A percentile compares a stretch with the other conserved stretches of the same genome.
phyloP scores from a whole-genome alignment of 768 basidiomycete species.

The Kwoniella bestiolae region DNA sequence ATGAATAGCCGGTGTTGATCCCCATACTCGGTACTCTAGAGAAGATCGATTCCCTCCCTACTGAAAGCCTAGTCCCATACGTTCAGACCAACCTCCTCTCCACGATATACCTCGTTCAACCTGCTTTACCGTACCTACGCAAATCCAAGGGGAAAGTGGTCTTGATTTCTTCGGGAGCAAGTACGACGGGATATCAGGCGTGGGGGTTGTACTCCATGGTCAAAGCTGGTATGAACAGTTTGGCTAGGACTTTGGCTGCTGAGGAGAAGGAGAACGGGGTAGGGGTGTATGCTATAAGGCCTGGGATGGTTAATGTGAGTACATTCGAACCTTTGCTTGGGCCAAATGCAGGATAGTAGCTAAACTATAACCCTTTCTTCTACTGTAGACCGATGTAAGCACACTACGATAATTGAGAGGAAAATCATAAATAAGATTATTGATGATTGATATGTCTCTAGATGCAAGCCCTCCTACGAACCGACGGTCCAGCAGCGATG shows the following conservation, averaged over 20 bases:
- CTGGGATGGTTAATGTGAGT: constrained; percentile 77
- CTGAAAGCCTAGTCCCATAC: constrained; percentile 31
- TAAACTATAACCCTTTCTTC: too few relatives aligned
- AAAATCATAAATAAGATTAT: constrained; percentile 46
- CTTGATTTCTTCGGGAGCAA: constrained; percentile 84
- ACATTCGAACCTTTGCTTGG: too few relatives aligned
- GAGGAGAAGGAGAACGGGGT: constrained; percentile 73
- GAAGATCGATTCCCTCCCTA: constrained; percentile 33
- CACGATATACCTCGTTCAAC: constrained; percentile 70
- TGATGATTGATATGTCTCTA: too few relatives aligned
- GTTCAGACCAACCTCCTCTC: constrained; percentile 92
- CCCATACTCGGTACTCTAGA: constrained; percentile 65
- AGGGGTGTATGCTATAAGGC: constrained; percentile 75
- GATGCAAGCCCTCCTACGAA: constrained; percentile 59
- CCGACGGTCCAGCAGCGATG: constrained; percentile 62
- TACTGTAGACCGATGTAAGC: constrained; percentile 65
- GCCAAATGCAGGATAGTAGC: too few relatives aligned
- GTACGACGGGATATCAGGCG: constrained; percentile 67
- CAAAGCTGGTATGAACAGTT: constrained; percentile 87
- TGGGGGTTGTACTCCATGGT: constrained; percentile 75
- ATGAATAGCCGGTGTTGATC: neutral
- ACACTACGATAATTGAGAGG: constrained; percentile 45
- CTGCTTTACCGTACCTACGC: constrained; percentile 71
- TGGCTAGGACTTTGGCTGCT: constrained; percentile 80
- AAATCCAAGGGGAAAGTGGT: constrained; percentile 66